Evolutionary conservation across 2,329 filamentous ascomycete species (phyloP), one percentile per base, ranked within the genome.

Genomic region (Phyllosticta citriasiana): DNA sequence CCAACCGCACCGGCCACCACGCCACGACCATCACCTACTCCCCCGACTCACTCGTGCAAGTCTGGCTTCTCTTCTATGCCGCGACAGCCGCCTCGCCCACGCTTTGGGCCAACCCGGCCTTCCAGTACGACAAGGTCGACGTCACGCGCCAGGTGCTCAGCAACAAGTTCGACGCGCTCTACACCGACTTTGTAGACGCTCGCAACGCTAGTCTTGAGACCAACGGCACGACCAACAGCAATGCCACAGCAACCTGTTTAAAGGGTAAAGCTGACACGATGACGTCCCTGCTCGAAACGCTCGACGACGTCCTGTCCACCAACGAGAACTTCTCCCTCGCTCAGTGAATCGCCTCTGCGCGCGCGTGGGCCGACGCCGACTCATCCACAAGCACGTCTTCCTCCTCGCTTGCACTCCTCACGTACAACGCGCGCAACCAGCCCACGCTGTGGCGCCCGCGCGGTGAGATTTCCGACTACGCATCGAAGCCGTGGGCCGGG

Each of bases 391-490:
- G 16, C 35, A 55, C 33, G 25, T 60, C 24, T 6, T 40, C 55
- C 6, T 19, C 40, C 2, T 16, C 7, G 14, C 40, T 47, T 14
- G 40, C 24, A 16, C 22, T n/a, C 14, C 58, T 58, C 7, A 69
- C 67, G 60, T 79, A 77, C 66, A 73, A 80, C 54, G 79, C 79
- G 6, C 71, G 77, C 12, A 81, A 81, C 56, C 79, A 81, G 62
- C 70, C 82, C 61, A 81, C 80, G 5, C 71, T 79, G 10, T 82
- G 79, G 79, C 79, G 78, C 0, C 78, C 78, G 0, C 67, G 65
- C 0, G 78, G 77, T 14, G 69, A 81, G 65, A 78, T 82, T 51
- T 73, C 67, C 40, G 80, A 82, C 67, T 82, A 82, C 62, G 78
- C 79, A 3, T 76, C 74, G 4, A 80, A 80, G 68, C 69, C 70